Base-by-base conservation (phyloP, 345 rosid genomes). In the Kandelia obovata region DNA sequence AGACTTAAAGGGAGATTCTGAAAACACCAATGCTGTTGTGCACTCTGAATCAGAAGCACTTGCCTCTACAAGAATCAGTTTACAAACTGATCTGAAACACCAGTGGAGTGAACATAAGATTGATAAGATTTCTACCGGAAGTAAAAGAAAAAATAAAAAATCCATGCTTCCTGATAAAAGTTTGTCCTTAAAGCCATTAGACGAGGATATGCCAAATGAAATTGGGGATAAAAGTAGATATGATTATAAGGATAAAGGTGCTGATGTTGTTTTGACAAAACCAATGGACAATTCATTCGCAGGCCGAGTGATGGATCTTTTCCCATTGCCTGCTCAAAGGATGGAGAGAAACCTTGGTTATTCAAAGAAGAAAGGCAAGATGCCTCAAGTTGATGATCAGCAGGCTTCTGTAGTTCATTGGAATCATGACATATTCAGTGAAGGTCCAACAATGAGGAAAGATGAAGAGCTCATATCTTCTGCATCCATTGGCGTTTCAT, bases 71-170 rank as follows among this genome's bases (percentile, higher is more conserved):
- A 72, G 72, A 58, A 63, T 66, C 72, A 77, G 57, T 56, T 69
- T 73, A 23, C 78, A 73, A 67, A 71, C 79, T 77, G 70, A 70
- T 65, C 30, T 69, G 35, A 81, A 81, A 70, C 75, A 69, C 58
- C 73, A 65, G 34, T 73, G 83, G 71, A 72, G 72, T 60, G 77
- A 85, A 47, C 65, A 68, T 61, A 81, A 73, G 64, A 73, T 61
- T 58, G 87, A 85, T 34, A 78, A 70, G 77, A 71, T 71, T 71
- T 77, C 78, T 19, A 66, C 62, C 34, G 61, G 64, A 15, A 83
- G 82, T 43, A 87, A 83, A 81, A 88, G 83, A 80, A 90, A 79
- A 77, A 82, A 76, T 59, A 78, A 77, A 74, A 85, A 74, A 65
- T 65, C 67, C 62, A 77, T 73, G 49, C 64, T 69, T 64, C 79